A percentile compares a stretch with the other conserved stretches of the same genome.
Evolutionary conservation across 2,329 filamentous ascomycete species (phyloP).

Genomic region (Diplodia scrobiculata): DNA sequence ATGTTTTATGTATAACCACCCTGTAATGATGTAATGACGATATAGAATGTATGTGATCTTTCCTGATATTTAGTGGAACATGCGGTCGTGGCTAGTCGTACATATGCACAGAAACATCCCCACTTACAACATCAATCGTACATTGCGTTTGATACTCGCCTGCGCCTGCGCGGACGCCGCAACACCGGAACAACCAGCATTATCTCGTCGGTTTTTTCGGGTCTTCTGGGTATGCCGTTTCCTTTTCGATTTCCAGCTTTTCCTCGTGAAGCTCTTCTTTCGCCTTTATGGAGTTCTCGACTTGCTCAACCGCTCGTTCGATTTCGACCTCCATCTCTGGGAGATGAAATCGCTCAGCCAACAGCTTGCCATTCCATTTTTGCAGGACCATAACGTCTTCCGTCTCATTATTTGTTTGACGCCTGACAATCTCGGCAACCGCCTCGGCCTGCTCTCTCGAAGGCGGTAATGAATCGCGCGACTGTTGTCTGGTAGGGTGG

Average conservation of each 20-base stretch:
- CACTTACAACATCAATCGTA: constrained; percentile 26
- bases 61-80: constrained; percentile 15
- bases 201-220: constrained; percentile 6
- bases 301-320: constrained; percentile 56
- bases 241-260: constrained; percentile 44
- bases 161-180: constrained; percentile 17
- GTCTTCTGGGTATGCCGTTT: constrained; percentile 33
- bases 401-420: constrained; percentile 45
- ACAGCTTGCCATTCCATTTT: constrained; percentile 55
- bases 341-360: constrained; percentile 52
- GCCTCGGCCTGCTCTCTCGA: constrained; percentile 44
- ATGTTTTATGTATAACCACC: constrained; percentile 32
- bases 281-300: constrained; percentile 49
- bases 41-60: constrained; percentile 22
- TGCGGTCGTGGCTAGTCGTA: constrained; percentile 18
- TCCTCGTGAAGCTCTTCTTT: constrained; percentile 43
- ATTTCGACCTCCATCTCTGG: constrained; percentile 59
- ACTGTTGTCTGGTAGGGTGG: constrained; percentile 47
- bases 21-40: constrained; percentile 24
- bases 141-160: constrained; percentile 3
- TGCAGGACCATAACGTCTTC: constrained; percentile 55
- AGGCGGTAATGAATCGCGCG: constrained; percentile 45
- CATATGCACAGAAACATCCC: constrained; percentile 15
- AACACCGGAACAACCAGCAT: background rate
- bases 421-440: constrained; percentile 45